Conservation (phyloP, 2,329 filamentous ascomycete species). For the Madurella fahalii region DNA sequence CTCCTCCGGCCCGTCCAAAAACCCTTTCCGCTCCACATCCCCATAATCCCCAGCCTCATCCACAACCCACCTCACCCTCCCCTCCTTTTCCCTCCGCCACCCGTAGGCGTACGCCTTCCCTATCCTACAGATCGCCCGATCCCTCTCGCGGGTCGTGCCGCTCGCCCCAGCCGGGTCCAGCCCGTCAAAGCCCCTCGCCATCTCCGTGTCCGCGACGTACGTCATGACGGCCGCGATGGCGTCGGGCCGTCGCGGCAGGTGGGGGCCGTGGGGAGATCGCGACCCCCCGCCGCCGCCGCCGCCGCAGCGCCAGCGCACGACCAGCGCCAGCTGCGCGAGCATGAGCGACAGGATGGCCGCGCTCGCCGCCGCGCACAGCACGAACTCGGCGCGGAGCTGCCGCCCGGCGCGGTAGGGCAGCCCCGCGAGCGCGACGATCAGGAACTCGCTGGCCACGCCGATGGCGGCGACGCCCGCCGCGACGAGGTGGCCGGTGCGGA, state of each 20-base stretch:
- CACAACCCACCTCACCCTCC: constrained; percentile 19
- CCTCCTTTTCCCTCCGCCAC: constrained; percentile 14
- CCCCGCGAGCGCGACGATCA: constrained; percentile 24
- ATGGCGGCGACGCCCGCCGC: constrained; percentile 21
- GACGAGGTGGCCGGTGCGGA: constrained; percentile 16
- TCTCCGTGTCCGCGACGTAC: constrained; percentile 24
- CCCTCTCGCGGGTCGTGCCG: constrained; percentile 9
- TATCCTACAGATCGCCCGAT: constrained; percentile 17
- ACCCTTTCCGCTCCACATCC: constrained; percentile 12
- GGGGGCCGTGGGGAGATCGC: no score
- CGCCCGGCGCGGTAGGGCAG: constrained; percentile 26
- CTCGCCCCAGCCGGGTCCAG: constrained; percentile 7
- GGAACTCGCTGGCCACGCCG: constrained; percentile 22
- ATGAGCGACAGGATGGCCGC: constrained; percentile 17
- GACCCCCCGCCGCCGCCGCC: no score
- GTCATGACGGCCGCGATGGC: constrained; percentile 26
- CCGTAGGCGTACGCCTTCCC: constrained; percentile 23
- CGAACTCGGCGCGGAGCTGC: constrained; percentile 22
- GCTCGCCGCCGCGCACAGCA: constrained; percentile 19
- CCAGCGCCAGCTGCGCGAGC: constrained; percentile 18
- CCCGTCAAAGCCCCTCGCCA: constrained; percentile 21
- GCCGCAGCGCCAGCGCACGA: constrained; percentile 20
- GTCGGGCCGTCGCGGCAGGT: constrained; percentile 24
- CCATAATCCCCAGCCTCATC: constrained; percentile 14
- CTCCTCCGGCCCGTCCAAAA: constrained; percentile 1